Evolutionary conservation across 148 eudicot genomes (phyloP).

Genomic region (Salicornia ramosissima): DNA sequence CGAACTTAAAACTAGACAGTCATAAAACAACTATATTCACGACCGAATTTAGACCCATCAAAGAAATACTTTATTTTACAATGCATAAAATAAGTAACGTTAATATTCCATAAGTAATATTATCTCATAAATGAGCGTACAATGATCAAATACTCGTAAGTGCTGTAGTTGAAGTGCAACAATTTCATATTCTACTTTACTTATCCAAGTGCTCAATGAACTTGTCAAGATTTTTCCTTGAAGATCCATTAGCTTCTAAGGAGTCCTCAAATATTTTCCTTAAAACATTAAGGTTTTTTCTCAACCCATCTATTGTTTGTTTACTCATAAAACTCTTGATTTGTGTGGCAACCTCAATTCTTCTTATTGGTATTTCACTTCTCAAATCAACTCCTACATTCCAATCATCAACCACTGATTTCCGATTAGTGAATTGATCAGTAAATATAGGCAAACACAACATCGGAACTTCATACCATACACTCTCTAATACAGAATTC

Average conservation of each 20-base stretch:
- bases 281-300: conserved; percentile 21
- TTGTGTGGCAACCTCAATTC: conserved; percentile 34
- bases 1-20: no score
- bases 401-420: conserved; percentile 71
- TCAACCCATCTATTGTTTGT: conserved; percentile 17
- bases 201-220: conserved; percentile 36
- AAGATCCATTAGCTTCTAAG: conserved; percentile 39
- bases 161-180: no score
- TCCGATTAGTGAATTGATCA: conserved; percentile 69
- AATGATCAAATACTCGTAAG: no score
- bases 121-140: no score
- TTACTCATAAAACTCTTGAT: conserved; percentile 41
- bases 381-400: conserved; percentile 55
- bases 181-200: neutral
- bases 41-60: no score
- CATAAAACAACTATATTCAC: no score
- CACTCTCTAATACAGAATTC: conserved; percentile 68
- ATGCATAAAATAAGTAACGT: no score
- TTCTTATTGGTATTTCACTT: conserved; percentile 20
- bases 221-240: conserved; percentile 32
- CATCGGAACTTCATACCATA: conserved; percentile 55
- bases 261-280: conserved; percentile 34
- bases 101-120: no score
- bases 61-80: no score
- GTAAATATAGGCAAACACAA: conserved; percentile 58